A percentile compares a stretch with the other conserved stretches of the same genome.
Conservation (phyloP, 2,329 filamentous ascomycete species). For the Aspergillus floridensis region DNA sequence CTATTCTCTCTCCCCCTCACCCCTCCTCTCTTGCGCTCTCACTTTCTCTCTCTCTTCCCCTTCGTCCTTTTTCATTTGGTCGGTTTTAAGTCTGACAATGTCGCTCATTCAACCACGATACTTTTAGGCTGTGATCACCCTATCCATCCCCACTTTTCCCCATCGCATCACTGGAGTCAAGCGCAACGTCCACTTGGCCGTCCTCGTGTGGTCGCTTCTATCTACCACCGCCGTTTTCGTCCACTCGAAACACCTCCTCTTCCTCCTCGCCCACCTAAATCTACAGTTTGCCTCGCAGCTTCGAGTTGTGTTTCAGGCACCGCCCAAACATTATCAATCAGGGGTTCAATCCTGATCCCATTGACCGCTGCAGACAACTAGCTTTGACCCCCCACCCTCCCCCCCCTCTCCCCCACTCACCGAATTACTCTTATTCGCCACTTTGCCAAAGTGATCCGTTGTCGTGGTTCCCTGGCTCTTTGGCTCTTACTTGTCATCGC, state of each 20-base stretch:
- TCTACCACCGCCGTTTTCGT: neutral
- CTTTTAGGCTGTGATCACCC: neutral
- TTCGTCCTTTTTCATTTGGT: neutral
- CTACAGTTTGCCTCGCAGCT: neutral
- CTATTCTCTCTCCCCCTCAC: neutral
- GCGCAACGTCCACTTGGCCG: constrained; percentile 21
- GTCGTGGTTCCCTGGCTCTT: constrained; percentile 11
- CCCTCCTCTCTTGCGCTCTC: neutral
- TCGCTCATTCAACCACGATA: neutral
- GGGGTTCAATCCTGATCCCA: neutral
- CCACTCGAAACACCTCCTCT: constrained; percentile 1
- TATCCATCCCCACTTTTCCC: neutral
- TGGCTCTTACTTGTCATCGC: constrained; percentile 10
- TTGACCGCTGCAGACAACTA: constrained; percentile 7
- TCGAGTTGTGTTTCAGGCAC: constrained; percentile 4
- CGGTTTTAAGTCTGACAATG: neutral
- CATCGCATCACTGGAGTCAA: constrained; percentile 11
- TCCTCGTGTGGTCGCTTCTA: constrained; percentile 15
- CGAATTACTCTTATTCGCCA: constrained; percentile 6
- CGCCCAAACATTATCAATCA: neutral
- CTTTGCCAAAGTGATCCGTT: constrained; percentile 8
- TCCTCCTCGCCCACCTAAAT: neutral
- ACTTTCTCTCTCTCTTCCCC: neutral
- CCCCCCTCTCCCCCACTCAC: neutral
- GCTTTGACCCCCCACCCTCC: neutral